A percentile compares a stretch with the other conserved stretches of the same genome.
Conservation (phyloP, 345 rosid species). For the Camelina hispida region DNA sequence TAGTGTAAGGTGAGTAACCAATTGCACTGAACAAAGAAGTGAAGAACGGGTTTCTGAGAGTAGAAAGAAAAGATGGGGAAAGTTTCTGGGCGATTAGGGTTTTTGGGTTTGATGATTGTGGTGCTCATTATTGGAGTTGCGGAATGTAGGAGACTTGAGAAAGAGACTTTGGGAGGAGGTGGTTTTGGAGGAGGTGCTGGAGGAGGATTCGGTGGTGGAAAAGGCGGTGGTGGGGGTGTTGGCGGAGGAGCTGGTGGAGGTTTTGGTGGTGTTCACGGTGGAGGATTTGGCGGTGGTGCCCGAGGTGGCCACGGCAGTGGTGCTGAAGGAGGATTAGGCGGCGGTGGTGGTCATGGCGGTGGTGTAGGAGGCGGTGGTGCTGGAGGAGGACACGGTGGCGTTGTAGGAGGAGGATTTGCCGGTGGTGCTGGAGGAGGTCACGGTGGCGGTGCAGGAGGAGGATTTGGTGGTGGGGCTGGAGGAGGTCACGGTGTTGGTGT, state of each 20-base stretch:
- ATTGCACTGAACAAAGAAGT: slow-evolving; percentile 25
- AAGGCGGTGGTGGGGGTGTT: slow-evolving; percentile 38
- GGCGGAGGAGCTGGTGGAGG: slow-evolving; percentile 43
- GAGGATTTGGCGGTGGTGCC: slow-evolving; percentile 36
- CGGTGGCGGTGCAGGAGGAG: slow-evolving; percentile 23
- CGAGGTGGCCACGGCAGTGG: slow-evolving; percentile 40
- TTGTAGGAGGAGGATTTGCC: slow-evolving; percentile 10
- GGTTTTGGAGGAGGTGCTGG: slow-evolving; percentile 37
- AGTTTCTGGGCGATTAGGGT: slow-evolving; percentile 33
- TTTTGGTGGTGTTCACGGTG: slow-evolving; percentile 32
- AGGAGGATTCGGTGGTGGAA: slow-evolving; percentile 32
- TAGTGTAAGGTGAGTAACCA: slow-evolving; percentile 18
- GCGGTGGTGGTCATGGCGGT: slow-evolving; percentile 39
- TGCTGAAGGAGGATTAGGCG: slow-evolving; percentile 38
- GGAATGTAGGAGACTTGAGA: slow-evolving; percentile 47
- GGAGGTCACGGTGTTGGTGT: slow-evolving; percentile 25
- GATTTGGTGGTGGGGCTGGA: slow-evolving; percentile 34
- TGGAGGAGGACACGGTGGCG: slow-evolving; percentile 31
- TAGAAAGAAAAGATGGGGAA: slow-evolving; percentile 37
- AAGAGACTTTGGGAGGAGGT: slow-evolving; percentile 41
- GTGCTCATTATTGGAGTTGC: slow-evolving; percentile 40
- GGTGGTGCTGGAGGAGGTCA: slow-evolving; percentile 39
- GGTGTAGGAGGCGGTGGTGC: slow-evolving; percentile 38
- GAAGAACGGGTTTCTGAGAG: not conserved
- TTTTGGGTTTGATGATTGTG: slow-evolving; percentile 40